Evolutionary conservation across 2,329 filamentous ascomycete genomes (phyloP).

Genomic region (Fusarium ramigenum): DNA sequence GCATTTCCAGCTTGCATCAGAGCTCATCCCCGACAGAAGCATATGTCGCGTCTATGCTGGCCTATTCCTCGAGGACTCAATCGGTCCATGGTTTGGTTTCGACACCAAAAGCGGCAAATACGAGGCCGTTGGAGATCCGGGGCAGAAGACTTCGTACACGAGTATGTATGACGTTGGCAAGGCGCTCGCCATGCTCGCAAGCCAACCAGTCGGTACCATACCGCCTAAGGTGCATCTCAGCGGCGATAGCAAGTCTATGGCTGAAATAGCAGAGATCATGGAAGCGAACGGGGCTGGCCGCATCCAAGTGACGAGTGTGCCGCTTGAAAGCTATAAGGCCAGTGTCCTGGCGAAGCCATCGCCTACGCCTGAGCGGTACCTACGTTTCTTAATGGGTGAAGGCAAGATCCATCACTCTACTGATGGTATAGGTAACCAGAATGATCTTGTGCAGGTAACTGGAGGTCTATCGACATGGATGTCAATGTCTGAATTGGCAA

Average conservation of each 20-base stretch:
- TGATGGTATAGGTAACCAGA: background rate
- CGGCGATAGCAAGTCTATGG: background rate
- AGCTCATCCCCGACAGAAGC: background rate
- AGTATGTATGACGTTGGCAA: background rate
- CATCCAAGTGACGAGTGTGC: background rate
- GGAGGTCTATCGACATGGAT: background rate
- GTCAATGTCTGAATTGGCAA: background rate
- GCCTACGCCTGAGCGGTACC: background rate
- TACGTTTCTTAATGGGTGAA: background rate
- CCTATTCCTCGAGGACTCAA: background rate
- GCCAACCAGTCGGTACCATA: background rate
- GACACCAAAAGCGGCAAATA: background rate
- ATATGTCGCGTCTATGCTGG: background rate
- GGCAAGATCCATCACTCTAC: background rate
- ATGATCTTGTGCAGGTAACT: background rate
- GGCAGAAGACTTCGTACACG: background rate
- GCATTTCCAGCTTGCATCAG: background rate
- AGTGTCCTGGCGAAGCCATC: background rate
- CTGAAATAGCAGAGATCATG: background rate
- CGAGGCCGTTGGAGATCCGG: background rate
- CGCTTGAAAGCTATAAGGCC: background rate
- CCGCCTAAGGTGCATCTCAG: background rate
- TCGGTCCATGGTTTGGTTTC: background rate
- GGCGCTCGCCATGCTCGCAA: background rate
- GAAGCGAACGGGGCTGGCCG: background rate